Evolutionary conservation across 2,329 filamentous ascomycete species (phyloP), one percentile per base, ranked within the genome.

Genomic region (Stenocarpella maydis): DNA sequence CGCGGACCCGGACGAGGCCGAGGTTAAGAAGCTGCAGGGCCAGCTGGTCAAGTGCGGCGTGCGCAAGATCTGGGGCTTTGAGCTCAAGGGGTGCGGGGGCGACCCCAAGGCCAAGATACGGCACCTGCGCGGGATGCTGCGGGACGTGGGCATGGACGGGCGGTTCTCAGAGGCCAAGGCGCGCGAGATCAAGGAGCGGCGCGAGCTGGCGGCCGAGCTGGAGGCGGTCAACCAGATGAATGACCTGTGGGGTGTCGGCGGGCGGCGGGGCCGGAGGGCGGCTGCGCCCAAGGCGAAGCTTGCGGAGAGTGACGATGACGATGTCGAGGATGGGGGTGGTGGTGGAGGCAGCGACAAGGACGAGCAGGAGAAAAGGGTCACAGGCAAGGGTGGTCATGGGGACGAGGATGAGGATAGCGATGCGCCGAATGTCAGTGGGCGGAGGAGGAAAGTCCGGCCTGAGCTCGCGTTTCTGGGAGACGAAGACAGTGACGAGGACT

Each of bases 11-110:
- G 87, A 94, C 71, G 89, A 93, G 70, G 90, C 88, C 4, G 92
- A 97, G 78, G 92, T 98, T 77, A 98, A 97, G 80, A 92, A 90
- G 60, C 84, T 98, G 4, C 95, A 98, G 81, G 88, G 90, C 10
- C 94, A 95, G 80, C 87, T 99, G 8, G 82, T 91, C 54, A 97
- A 98, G 80, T 99, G 95, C 76, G 95, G 95, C 37, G 89, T 98
- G 67, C 91, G 94, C 65, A 98, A 98, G 78, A 88, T 98, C 71
- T 99, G 96, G 95, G 88, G 87, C 61, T 90, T 91, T 72, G 94
- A 98, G 80, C 86, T 99, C 34, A 93, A 93, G 78, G 84, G 89
- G 67, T 94, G 88, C 75, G 87, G 86, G 1, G 87, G 90, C 67
- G 92, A 95, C 28, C 78, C 86, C 4, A 91, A 90, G 71, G 93